Evolutionary conservation across 2,329 filamentous ascomycete genomes (phyloP).

Genomic region (Cladophialophora carrionii): DNA sequence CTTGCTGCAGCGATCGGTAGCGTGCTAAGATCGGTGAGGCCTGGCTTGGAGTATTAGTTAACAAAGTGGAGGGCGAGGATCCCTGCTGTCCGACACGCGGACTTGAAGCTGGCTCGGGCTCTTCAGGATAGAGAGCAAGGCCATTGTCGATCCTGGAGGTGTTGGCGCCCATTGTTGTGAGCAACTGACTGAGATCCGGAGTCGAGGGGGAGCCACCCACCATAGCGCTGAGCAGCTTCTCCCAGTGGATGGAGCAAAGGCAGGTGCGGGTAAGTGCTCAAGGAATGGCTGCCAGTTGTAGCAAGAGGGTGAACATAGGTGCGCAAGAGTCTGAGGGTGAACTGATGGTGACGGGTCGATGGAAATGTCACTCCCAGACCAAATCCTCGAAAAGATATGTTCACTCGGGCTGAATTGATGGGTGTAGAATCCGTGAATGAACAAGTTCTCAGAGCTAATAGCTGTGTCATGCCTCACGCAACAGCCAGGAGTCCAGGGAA

Average conservation of each 20-base stretch:
- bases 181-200: background rate
- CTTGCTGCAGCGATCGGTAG: background rate
- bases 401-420: background rate
- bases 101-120: background rate
- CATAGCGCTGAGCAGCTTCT: background rate
- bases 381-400: background rate
- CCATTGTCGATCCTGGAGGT: slow-evolving; percentile 19
- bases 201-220: background rate
- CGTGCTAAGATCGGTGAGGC: background rate
- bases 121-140: background rate
- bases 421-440: background rate
- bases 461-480: background rate
- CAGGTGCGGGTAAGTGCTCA: background rate
- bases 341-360: background rate
- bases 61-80: background rate
- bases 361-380: background rate
- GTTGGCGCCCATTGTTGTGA: slow-evolving; percentile 27
- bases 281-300: background rate
- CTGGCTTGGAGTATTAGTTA: slow-evolving; percentile 1
- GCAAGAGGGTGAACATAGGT: too few species aligned
- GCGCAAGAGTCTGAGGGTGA: background rate
- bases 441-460: background rate
- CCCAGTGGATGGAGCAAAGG: background rate
- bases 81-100: background rate
- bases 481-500: background rate